A percentile compares a stretch with the other conserved stretches of the same genome.
Conservation (phyloP, 2,329 filamentous ascomycete genomes). For the Fonsecaea pedrosoi region DNA sequence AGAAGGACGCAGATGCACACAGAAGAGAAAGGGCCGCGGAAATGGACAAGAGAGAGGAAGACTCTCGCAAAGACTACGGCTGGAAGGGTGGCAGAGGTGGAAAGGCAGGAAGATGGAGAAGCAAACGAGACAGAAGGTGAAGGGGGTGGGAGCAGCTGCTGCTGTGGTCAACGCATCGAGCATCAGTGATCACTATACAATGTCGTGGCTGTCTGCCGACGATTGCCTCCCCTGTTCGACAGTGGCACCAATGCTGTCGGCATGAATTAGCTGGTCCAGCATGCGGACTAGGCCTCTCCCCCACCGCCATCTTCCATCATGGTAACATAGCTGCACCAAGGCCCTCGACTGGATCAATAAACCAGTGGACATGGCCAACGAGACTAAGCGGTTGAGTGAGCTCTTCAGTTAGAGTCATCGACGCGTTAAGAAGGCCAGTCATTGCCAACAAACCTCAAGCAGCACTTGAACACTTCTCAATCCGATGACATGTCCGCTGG, state of each 20-base stretch:
- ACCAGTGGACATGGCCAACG: neutral
- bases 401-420: neutral
- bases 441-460: neutral
- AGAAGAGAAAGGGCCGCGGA: constrained; percentile 34
- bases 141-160: neutral
- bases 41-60: constrained; percentile 37
- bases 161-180: neutral
- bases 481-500: neutral
- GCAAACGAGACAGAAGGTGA: constrained; percentile 37
- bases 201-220: neutral
- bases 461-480: neutral
- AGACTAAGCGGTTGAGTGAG: neutral
- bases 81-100: constrained; percentile 35
- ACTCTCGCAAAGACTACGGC: constrained; percentile 37
- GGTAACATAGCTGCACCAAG: neutral
- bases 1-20: constrained; percentile 32
- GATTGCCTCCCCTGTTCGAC: neutral
- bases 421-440: neutral
- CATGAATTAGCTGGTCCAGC: neutral
- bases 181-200: neutral
- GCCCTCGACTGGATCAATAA: neutral
- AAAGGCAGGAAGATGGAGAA: constrained; percentile 38
- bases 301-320: neutral
- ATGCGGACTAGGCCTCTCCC: neutral
- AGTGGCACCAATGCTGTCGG: neutral